Conservation (phyloP, 208 protist genomes). For the Leptomonas pyrrhocoris region DNA sequence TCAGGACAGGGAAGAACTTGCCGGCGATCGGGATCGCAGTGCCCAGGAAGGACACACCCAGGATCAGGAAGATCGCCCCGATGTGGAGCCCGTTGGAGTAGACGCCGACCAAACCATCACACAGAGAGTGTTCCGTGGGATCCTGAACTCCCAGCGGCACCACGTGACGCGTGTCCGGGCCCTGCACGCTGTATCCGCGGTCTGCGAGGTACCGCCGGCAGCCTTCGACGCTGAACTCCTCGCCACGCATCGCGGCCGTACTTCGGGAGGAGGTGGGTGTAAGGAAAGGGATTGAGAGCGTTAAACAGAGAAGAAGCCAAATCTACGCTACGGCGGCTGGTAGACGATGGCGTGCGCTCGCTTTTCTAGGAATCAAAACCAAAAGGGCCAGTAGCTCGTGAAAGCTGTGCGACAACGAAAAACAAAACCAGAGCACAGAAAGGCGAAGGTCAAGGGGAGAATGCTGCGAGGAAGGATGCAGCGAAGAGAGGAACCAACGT, state of each 20-base stretch:
- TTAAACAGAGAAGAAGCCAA: too few species aligned
- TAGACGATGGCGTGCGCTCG: too few species aligned
- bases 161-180: background rate
- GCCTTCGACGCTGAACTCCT: conserved; percentile 10
- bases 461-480: too few species aligned
- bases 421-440: too few species aligned
- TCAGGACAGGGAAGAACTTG: conserved; percentile 47
- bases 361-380: too few species aligned
- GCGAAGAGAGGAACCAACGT: too few species aligned
- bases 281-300: too few species aligned
- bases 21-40: conserved; percentile 48
- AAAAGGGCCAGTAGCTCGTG: too few species aligned
- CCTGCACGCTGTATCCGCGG: conserved; percentile 12
- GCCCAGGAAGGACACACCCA: conserved; percentile 48
- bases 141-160: background rate
- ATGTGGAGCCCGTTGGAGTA: conserved; percentile 60
- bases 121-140: conserved; percentile 22
- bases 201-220: conserved; percentile 9
- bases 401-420: too few species aligned
- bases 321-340: too few species aligned
- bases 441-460: too few species aligned
- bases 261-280: conserved; percentile 10
- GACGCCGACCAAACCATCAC: conserved; percentile 31
- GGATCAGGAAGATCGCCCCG: conserved; percentile 48
- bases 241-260: too few species aligned